phyloP scores from a whole-genome alignment of 176 grass and related monocot species.

The Dendrocalamus sinicus region DNA sequence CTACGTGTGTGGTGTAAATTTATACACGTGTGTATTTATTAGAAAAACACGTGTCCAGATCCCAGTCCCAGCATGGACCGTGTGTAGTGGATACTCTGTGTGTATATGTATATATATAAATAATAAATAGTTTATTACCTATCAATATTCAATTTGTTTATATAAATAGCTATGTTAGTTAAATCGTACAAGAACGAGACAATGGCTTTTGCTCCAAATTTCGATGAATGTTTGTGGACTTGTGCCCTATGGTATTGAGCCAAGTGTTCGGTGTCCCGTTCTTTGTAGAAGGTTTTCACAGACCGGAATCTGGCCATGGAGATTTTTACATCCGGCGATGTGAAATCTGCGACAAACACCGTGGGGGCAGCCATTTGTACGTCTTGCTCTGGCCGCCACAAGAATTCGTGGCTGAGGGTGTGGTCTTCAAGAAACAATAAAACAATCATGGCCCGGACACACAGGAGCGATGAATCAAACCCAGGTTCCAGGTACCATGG shows the following conservation, averaged over 20 bases:
- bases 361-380: background rate
- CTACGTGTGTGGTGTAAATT: too few relatives aligned
- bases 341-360: background rate
- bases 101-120: too few relatives aligned
- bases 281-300: background rate
- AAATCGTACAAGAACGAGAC: background rate
- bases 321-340: background rate
- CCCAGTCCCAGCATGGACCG: too few relatives aligned
- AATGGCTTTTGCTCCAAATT: too few relatives aligned
- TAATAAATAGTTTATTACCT: too few relatives aligned
- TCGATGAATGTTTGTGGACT: too few relatives aligned
- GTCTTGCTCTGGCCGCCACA: background rate
- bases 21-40: too few relatives aligned
- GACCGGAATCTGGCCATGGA: background rate
- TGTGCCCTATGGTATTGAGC: too few relatives aligned
- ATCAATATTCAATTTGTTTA: too few relatives aligned
- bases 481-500: background rate
- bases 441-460: background rate
- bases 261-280: background rate
- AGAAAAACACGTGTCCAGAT: too few relatives aligned
- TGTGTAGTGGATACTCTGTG: too few relatives aligned
- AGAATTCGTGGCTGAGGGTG: slow-evolving; percentile 18
- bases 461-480: background rate
- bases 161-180: too few relatives aligned
- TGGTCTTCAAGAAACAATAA: background rate